phyloP scores from a whole-genome alignment of 1,284 basidiomycete genomes.

The Vanrija humicola region DNA sequence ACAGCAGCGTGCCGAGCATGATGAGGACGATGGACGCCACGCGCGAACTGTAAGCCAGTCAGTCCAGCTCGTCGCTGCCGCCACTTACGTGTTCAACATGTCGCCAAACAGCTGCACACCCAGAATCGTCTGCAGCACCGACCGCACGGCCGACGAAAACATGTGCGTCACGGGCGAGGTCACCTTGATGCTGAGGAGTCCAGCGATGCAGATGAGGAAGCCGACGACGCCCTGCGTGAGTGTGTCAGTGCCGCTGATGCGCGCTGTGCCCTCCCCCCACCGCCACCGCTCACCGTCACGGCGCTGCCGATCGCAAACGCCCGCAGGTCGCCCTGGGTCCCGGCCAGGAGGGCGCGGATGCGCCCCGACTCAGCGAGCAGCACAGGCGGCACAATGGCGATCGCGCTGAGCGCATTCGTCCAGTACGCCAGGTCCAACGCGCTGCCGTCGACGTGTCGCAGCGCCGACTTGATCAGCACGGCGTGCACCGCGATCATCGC shows the following conservation, averaged over 20 bases:
- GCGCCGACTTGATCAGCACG: constrained; percentile 26
- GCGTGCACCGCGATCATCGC: constrained; percentile 29
- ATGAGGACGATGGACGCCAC: constrained; percentile 13
- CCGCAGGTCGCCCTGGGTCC: constrained; percentile 2
- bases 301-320: constrained; percentile 15
- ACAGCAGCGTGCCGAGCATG: constrained; percentile 14
- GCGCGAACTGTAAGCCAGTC: constrained; percentile 7
- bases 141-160: constrained; percentile 21
- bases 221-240: constrained; percentile 20
- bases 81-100: not conserved
- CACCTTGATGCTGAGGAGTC: constrained; percentile 27
- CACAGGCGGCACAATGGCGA: constrained; percentile 14
- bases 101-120: constrained; percentile 3
- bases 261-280: not conserved
- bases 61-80: not conserved
- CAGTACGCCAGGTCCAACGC: constrained; percentile 28
- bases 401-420: constrained; percentile 20
- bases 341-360: not conserved
- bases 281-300: constrained; percentile 14
- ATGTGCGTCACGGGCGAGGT: constrained; percentile 32
- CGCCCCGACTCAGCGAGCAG: constrained; percentile 7
- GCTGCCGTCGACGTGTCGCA: constrained; percentile 22
- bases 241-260: not conserved
- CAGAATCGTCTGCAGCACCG: constrained; percentile 22
- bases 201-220: constrained; percentile 27